Evolutionary conservation across 2,329 filamentous ascomycete species (phyloP).

Genomic region (Fusarium solani-melongenae): DNA sequence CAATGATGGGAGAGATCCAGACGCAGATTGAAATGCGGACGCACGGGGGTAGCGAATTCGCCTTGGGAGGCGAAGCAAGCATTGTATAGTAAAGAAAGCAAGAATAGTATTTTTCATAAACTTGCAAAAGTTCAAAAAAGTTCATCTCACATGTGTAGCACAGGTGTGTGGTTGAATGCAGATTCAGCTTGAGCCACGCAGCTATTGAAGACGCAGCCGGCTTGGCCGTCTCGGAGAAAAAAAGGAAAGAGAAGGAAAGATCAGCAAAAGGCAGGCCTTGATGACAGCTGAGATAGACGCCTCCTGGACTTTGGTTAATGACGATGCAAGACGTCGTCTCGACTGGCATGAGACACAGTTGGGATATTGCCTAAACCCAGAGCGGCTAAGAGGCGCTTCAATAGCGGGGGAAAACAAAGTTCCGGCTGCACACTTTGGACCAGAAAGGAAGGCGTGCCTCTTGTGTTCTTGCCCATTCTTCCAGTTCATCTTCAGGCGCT

Average conservation of each 20-base stretch:
- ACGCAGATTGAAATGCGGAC: background rate
- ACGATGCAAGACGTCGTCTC: background rate
- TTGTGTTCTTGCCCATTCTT: constrained; percentile 3
- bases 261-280: background rate
- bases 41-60: background rate
- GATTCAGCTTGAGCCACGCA: background rate
- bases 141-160: background rate
- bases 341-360: background rate
- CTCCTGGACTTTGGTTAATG: background rate
- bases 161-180: background rate
- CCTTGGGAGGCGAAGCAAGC: background rate
- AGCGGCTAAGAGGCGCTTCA: background rate
- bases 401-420: background rate
- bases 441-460: background rate
- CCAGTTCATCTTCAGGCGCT: constrained; percentile 17
- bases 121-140: background rate
- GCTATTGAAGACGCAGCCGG: background rate
- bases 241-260: background rate
- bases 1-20: background rate
- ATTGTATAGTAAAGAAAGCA: background rate
- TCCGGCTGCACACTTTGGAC: background rate
- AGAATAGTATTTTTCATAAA: background rate
- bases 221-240: background rate
- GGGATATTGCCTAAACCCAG: background rate
- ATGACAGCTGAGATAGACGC: background rate